phyloP scores from a whole-genome alignment of 1,284 basidiomycete genomes.

The Irpex sp. region DNA sequence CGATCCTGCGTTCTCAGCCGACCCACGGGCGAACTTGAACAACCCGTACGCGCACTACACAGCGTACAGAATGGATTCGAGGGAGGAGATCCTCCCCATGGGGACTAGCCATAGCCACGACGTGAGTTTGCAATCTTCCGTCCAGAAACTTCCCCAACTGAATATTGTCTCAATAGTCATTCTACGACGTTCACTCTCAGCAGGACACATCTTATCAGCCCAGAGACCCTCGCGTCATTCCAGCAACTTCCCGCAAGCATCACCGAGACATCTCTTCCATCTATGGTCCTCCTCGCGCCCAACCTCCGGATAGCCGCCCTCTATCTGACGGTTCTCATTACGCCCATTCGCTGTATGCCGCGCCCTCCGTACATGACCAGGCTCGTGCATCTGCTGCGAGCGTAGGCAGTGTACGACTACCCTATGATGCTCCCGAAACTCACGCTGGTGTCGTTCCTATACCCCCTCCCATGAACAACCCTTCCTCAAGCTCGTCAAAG shows the following conservation, averaged over 20 bases:
- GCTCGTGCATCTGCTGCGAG: constrained; percentile 4
- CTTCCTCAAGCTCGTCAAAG: background rate
- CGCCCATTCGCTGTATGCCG: constrained; percentile 1
- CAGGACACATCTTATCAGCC: background rate
- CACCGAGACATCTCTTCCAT: constrained; percentile 8
- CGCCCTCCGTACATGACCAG: constrained; percentile 3
- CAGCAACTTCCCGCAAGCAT: background rate
- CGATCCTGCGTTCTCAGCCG: constrained; percentile 35
- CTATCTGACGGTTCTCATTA: constrained; percentile 6
- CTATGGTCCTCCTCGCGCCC: constrained; percentile 3
- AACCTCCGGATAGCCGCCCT: constrained; percentile 1
- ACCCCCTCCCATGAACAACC: background rate
- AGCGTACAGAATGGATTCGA: constrained; percentile 25
- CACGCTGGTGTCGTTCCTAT: background rate
- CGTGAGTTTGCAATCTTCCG: background rate
- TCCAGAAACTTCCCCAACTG: constrained; percentile 2
- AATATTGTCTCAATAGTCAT: background rate
- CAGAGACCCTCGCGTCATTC: background rate
- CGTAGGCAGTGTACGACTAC: constrained; percentile 4
- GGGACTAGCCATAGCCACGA: background rate
- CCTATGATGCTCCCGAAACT: constrained; percentile 12
- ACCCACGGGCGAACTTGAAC: constrained; percentile 29
- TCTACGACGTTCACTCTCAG: background rate
- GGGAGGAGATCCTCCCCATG: constrained; percentile 25
- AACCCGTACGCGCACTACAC: constrained; percentile 24